Conservation (phyloP, 306 rosid species). For the Rubus parviflorus region DNA sequence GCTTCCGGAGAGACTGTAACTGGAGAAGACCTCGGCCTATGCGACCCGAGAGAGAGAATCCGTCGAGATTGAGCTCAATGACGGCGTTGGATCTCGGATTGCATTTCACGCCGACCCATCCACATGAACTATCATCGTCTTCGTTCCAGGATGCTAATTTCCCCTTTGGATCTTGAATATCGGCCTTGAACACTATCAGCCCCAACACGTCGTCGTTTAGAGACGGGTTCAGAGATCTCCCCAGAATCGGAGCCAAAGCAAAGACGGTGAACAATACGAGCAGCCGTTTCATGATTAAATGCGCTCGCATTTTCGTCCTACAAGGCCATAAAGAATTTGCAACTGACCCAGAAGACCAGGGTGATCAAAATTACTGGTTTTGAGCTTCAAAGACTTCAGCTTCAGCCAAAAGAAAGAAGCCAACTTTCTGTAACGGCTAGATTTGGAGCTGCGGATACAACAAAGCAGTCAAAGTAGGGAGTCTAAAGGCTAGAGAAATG, state of each 20-base stretch:
- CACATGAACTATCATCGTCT: constrained; percentile 79
- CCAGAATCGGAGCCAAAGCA: constrained; percentile 38
- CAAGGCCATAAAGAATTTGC: constrained; percentile 45
- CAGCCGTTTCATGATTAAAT: constrained; percentile 42
- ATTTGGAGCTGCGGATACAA: constrained; percentile 23
- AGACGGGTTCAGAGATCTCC: constrained; percentile 64
- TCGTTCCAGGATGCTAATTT: constrained; percentile 79
- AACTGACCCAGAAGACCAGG: constrained; percentile 3
- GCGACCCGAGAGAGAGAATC: constrained; percentile 74
- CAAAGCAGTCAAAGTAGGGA: constrained; percentile 14
- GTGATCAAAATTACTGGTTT: too few species aligned
- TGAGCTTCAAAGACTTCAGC: constrained; percentile 14
- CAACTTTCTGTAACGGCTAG: constrained; percentile 42
- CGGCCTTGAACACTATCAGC: constrained; percentile 89
- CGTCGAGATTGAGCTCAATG: constrained; percentile 75
- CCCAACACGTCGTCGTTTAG: constrained; percentile 96
- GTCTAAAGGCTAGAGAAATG: not conserved
- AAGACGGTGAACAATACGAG: constrained; percentile 35
- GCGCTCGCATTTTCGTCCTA: constrained; percentile 43
- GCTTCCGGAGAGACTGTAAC: constrained; percentile 65
- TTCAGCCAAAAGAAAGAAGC: not conserved
- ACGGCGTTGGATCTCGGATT: constrained; percentile 91
- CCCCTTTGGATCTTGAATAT: constrained; percentile 77
- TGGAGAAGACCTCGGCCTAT: constrained; percentile 79
- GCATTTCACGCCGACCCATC: constrained; percentile 82